Conservation (phyloP, 495 filamentous ascomycete species). For the Mytilinidion resinicola region DNA sequence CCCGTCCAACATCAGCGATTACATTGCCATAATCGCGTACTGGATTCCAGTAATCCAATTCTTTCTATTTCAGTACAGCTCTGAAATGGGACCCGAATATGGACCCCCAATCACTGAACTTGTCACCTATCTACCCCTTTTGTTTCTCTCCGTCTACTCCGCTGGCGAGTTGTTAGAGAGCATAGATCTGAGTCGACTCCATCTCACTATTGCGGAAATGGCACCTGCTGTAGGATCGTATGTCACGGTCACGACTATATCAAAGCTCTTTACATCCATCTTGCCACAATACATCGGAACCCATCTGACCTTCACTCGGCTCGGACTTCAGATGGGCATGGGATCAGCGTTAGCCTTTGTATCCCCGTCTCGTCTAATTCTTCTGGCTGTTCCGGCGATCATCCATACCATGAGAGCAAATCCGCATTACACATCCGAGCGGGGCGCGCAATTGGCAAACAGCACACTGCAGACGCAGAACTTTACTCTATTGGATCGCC, state of each 20-base stretch:
- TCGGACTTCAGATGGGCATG: constrained; percentile 63
- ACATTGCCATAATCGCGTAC: constrained; percentile 59
- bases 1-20: constrained; percentile 42
- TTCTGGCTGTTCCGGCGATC: constrained; percentile 60
- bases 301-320: constrained; percentile 57
- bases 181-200: constrained; percentile 49
- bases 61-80: constrained; percentile 58
- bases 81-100: constrained; percentile 53
- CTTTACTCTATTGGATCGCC: constrained; percentile 65
- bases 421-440: constrained; percentile 55
- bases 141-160: constrained; percentile 59
- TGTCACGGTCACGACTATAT: constrained; percentile 50
- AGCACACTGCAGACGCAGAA: constrained; percentile 48
- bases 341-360: constrained; percentile 56
- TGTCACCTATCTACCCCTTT: constrained; percentile 64
- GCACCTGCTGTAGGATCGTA: constrained; percentile 57
- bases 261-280: constrained; percentile 49
- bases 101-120: constrained; percentile 72
- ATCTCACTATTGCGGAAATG: constrained; percentile 51
- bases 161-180: constrained; percentile 58
- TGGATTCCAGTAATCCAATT: constrained; percentile 69
- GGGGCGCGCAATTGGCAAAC: constrained; percentile 54
- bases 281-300: constrained; percentile 54
- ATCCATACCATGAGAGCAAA: constrained; percentile 65
- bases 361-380: constrained; percentile 60